Evolutionary conservation across 2,329 filamentous ascomycete species (phyloP).

Genomic region (Sarocladiaceae sp.): DNA sequence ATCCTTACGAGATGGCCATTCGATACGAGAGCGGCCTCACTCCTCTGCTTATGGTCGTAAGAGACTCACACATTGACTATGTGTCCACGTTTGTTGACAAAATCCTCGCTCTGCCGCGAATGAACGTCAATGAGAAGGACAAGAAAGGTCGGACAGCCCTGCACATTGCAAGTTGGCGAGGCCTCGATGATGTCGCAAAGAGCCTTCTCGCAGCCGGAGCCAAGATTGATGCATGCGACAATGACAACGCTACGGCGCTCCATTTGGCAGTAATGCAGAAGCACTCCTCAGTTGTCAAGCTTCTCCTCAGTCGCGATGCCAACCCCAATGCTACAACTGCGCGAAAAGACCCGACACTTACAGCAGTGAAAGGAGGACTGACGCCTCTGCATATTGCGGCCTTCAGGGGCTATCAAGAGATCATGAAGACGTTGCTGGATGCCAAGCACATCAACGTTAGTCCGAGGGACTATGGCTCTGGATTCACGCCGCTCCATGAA

Average conservation of each 20-base stretch:
- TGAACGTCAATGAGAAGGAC: background rate
- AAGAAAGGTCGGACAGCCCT: background rate
- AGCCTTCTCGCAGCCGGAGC: background rate
- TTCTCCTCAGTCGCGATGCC: background rate
- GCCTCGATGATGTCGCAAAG: background rate
- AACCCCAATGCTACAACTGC: background rate
- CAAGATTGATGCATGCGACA: background rate
- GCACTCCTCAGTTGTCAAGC: background rate
- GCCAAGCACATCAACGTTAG: constrained; percentile 5
- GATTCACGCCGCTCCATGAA: constrained; percentile 2
- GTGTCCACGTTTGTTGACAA: background rate
- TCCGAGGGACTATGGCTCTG: background rate
- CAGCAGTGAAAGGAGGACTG: background rate
- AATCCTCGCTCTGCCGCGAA: background rate
- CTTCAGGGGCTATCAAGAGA: constrained; percentile 5
- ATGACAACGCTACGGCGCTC: background rate
- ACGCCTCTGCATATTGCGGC: constrained; percentile 9
- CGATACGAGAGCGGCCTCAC: background rate
- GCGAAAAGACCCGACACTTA: background rate
- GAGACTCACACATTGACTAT: background rate
- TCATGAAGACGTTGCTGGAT: background rate
- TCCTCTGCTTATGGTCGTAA: background rate
- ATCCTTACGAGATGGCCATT: background rate
- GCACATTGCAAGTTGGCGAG: background rate
- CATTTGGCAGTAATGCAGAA: background rate